Evolutionary conservation across 2,329 filamentous ascomycete genomes (phyloP), one percentile per base, ranked within the genome.

Genomic region (Ophiostoma montium): DNA sequence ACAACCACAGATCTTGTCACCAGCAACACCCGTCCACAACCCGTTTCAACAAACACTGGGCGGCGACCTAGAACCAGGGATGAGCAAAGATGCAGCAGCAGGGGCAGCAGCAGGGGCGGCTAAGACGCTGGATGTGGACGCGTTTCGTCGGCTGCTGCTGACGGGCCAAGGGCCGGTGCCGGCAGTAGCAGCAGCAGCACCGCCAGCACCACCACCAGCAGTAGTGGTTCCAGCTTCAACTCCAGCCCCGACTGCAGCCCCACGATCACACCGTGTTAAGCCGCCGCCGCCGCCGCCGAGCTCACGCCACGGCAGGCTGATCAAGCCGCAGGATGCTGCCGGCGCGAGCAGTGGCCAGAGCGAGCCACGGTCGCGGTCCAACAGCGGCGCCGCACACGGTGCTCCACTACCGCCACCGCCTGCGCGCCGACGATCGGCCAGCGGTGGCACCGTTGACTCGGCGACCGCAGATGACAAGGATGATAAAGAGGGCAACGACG

Each of bases 291-390:
- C 39, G 13, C 84, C 85, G 5, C 82, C 83, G 7, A 86, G 75
- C 59, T 87, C 83, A 47, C 78, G 84, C 49, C 84, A 89, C 65
- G 86, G 86, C 5, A 89, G 83, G 63, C 71, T 81, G 16, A 83
- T 90, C 55, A 78, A 72, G 55, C 62, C 47, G 56, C 70, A 51
- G 55, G 54, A 51, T 8, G 5, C 23, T 27, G 39, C 49, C 15
- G 38, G 38, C 5, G 32, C 31, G 12, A 15, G 16, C 16, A 32
- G 39, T 38, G 38, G 35, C 30, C 52, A 35, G 16, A 60, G 63
- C 8, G 50, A 16, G 27, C 38, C 11, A 5, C 60, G 58, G n/a
- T 61, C 62, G 52, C 60, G 62, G 12, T 63, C 63, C 15, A 63
- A 65, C 13, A 27, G 19, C 44, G 13, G 58, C 64, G 31, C n/a